Evolutionary conservation across 2,329 filamentous ascomycete species (phyloP), one percentile per base, ranked within the genome.

Genomic region (Colletotrichum salicis): DNA sequence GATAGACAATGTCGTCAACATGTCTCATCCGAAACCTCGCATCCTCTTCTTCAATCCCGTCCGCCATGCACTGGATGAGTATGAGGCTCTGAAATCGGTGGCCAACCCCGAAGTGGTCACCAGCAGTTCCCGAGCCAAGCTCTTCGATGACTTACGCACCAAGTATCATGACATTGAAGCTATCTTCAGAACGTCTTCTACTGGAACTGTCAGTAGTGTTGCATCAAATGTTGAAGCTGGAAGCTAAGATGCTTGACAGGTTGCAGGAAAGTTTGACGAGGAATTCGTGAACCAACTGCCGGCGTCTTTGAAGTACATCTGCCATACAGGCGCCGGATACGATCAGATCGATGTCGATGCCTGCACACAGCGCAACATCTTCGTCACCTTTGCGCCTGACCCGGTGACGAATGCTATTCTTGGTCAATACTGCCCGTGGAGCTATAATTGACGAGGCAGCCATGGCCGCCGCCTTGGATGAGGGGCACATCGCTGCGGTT

Each of bases 371-470:
- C 72, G 70, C 10, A 75, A 74, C 1, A 73, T 80, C 29, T 62
- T 75, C 27, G 51, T 77, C 27, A 72, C 76, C 45, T 80, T 78
- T 67, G 77, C 73, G 6, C 79, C 81, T 0, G 75, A 69, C n/a
- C 78, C 37, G 15, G 37, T 41, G 5, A 41, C 37, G 37, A 85
- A 87, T 12, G 73, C 80, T 41, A 27, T 2, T 90, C 7, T 81
- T 90, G 37, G 83, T 90, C 64, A 90, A 90, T 75, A 90, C 88
- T 0, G 88, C 88, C 7, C 81, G 88, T 61, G 88, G 88, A 1
- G 85, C 85, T 12, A 81, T 90, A 59, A 86, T 90, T 45, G 86
- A 90, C 72, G 88, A 90, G 77, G 83, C 81, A 1, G 88, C 87
- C 2, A 78, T 90, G 31, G 88, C 87, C 0, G 82, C 84, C 7